Evolutionary conservation across 176 grass and related monocot species (phyloP).

Genomic region (Phragmites australis): DNA sequence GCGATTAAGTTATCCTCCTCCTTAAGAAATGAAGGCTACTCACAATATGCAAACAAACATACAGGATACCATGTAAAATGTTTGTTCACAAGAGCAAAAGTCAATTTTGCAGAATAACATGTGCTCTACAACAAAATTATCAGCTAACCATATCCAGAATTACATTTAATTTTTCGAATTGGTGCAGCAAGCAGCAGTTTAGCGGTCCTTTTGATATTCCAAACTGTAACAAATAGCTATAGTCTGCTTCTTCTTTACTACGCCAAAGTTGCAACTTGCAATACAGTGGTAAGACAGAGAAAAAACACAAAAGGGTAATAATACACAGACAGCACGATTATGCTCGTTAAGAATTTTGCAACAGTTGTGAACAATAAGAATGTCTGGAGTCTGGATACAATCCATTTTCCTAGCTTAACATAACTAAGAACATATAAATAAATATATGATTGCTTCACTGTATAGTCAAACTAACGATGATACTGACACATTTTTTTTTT

Average conservation of each 20-base stretch:
- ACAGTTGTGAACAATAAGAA: not conserved
- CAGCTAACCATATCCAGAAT: not conserved
- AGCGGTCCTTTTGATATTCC: not conserved
- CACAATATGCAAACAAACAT: not conserved
- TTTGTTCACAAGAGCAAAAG: not conserved
- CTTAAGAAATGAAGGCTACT: not conserved
- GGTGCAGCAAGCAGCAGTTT: not conserved
- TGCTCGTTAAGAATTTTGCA: not conserved
- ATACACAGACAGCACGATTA: not conserved
- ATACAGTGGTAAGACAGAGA: not conserved
- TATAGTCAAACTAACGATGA: slow-evolving; percentile 12
- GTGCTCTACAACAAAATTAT: not conserved
- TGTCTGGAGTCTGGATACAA: not conserved
- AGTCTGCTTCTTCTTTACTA: not conserved
- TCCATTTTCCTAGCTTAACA: not conserved
- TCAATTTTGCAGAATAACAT: not conserved
- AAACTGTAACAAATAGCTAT: not conserved
- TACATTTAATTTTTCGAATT: not conserved
- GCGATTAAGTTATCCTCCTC: not conserved
- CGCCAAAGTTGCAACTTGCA: not conserved
- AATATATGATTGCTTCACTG: not conserved
- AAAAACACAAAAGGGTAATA: not conserved
- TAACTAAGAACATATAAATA: not conserved
- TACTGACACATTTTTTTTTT: not conserved
- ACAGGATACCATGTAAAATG: not conserved